Percentiles rank a stretch among this genome's conserved stretches.
Evolutionary conservation across 345 rosid species (phyloP).

Genomic region (Eucalyptus globulus): DNA sequence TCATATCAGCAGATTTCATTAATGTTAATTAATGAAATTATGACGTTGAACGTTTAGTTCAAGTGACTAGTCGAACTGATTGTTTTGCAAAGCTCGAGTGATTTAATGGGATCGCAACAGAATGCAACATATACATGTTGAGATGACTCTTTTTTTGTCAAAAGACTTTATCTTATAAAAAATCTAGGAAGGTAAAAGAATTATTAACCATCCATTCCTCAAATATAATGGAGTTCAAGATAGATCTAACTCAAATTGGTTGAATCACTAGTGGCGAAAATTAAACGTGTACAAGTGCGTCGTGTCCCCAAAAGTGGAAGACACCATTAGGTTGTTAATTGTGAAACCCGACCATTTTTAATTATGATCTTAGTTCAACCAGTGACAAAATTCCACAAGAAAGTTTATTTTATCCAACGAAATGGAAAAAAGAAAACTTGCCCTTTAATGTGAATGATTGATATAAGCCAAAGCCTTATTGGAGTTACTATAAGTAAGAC

Average conservation of each 20-base stretch:
- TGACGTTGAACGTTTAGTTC: too few relatives aligned
- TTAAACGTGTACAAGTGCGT: rapidly evolving
- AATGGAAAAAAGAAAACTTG: too few relatives aligned
- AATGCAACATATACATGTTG: not conserved
- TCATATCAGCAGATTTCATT: too few relatives aligned
- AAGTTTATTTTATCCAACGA: too few relatives aligned
- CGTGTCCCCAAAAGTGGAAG: not conserved
- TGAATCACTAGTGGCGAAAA: not conserved
- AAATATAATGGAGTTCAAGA: not conserved
- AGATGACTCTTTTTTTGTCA: not conserved
- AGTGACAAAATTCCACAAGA: rapidly evolving
- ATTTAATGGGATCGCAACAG: not conserved
- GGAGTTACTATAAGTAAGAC: not conserved
- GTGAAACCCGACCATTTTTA: too few relatives aligned
- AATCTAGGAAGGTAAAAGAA: not conserved
- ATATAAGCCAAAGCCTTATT: not conserved
- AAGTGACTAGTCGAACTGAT: too few relatives aligned
- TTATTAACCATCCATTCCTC: not conserved
- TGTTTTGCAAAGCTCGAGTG: too few relatives aligned
- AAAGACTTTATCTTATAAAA: not conserved
- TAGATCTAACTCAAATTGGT: not conserved
- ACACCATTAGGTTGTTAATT: too few relatives aligned
- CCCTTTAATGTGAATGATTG: not conserved
- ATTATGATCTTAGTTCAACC: not conserved
- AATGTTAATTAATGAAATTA: too few relatives aligned